Percentiles rank a stretch among this genome's conserved stretches.
These are phyloP conservation scores for Citrullus colocynthis DNA, from an alignment of 306 rosid species.

Conservation along the genomic window DNA sequence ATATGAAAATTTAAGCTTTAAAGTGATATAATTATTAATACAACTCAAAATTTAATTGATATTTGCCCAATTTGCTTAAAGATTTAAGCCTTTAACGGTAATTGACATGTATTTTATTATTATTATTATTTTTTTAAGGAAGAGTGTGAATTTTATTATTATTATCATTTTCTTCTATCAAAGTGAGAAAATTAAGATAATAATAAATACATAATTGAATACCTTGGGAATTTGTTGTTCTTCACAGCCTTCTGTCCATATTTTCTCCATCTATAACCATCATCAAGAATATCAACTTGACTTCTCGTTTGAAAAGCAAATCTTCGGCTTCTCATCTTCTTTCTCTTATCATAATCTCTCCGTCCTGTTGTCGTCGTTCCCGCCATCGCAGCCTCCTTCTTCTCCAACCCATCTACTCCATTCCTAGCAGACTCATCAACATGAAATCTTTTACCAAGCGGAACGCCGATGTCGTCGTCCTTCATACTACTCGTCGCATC, in stretches of 20 bases:
- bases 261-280: constrained; percentile 15
- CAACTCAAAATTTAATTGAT: too few relatives aligned
- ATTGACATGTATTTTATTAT: too few relatives aligned
- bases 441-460: not conserved
- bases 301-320: constrained; percentile 12
- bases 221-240: constrained; percentile 20
- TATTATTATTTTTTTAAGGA: too few relatives aligned
- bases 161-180: too few relatives aligned
- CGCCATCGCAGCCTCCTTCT: not conserved
- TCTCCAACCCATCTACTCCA: not conserved
- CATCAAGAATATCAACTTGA: constrained; percentile 16
- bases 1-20: too few relatives aligned
- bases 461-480: not conserved
- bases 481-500: not conserved
- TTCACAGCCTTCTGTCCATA: constrained; percentile 16
- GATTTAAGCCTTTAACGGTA: too few relatives aligned
- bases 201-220: not conserved
- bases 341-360: not conserved
- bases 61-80: too few relatives aligned
- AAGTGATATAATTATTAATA: too few relatives aligned
- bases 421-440: not conserved
- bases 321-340: not conserved
- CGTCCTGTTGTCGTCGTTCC: not conserved
- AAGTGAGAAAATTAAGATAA: not conserved
- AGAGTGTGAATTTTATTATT: too few relatives aligned